Conservation (phyloP, 805 yeast genomes). For the Blastobotrys robertii region DNA sequence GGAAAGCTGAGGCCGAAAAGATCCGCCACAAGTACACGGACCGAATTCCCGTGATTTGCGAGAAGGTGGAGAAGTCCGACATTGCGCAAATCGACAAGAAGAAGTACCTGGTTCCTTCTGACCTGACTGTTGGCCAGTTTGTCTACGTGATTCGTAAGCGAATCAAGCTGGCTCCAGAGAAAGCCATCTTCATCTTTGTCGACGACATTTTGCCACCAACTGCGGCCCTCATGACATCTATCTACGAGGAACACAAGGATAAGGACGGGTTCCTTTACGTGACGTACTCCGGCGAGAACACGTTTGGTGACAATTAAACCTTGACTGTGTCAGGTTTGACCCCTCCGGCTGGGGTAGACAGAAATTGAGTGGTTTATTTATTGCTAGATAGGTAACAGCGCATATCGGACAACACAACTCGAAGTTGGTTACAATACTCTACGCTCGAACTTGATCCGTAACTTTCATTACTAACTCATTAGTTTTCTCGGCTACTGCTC, state of each 20-base stretch:
- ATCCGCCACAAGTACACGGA: constrained; percentile 82
- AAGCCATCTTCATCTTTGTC: constrained; percentile 95
- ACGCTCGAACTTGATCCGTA: neutral
- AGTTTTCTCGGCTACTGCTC: neutral
- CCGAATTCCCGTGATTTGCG: constrained; percentile 95
- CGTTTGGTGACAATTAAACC: constrained; percentile 58
- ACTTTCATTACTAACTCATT: constrained; percentile 1
- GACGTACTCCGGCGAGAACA: constrained; percentile 94
- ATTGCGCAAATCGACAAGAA: constrained; percentile 95
- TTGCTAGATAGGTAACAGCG: neutral
- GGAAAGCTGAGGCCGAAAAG: constrained; percentile 90
- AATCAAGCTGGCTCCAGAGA: constrained; percentile 90
- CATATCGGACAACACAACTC: neutral
- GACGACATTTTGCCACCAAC: constrained; percentile 97
- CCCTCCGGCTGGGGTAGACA: no score
- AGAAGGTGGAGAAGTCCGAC: constrained; percentile 92
- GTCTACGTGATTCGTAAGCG: constrained; percentile 96
- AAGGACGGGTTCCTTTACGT: constrained; percentile 96
- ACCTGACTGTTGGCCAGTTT: constrained; percentile 94
- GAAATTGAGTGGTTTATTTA: neutral
- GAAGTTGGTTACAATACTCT: neutral
- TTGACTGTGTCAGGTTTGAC: neutral
- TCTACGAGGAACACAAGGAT: constrained; percentile 94
- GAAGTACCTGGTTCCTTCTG: constrained; percentile 92
- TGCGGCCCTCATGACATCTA: constrained; percentile 90